Base-by-base conservation (phyloP, 306 rosid species). In the Begonia masoniana region DNA sequence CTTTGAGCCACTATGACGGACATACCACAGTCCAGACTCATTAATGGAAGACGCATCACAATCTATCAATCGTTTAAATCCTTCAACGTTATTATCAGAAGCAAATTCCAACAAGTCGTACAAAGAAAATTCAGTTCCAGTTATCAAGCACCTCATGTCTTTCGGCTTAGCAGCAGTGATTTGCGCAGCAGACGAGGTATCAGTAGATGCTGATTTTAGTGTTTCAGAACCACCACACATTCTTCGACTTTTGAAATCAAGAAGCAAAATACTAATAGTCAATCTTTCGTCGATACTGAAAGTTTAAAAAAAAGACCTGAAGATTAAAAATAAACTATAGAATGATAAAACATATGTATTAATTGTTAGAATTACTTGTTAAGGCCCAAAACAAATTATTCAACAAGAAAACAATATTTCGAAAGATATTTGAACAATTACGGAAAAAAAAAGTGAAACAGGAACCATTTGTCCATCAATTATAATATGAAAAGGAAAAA, bases 181-280 rank as follows among this genome's bases (percentile, higher is more conserved):
- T 59, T 71, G 35, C 3, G 6, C 76, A 0, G 63, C 19, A 54
- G 82, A 64, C 50, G 67, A 54, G 49, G 78, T 64, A 15, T 52
- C 56, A 62, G 70, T 42, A 21, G 81, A 61, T 41, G 68, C 4
- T 23, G 58, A 52, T 43, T 62, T 62, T 16, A 82, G 72, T 53
- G 62, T 61, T 58, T 87, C 94, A 36, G 85, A 82, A 55, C 83
- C 87, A 68, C 79, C 55, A 69, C 91, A 80, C 94, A 87, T 87
- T 61, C 75, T 84, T 80, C 63, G 52, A 42, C 43, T 65, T 69
- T 55, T 80, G 59, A 69, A 68, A 62, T 55, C 23, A 5, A 21
- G 43, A 42, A 63, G 50, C 17, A 43, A 57, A 7, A 8, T 24
- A 64, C 15, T 2, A 12, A 31, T 31, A 31, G 39, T 31, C 39